Evolutionary conservation across 345 rosid genomes (phyloP).

Genomic region (Lenwebbia sp.): DNA sequence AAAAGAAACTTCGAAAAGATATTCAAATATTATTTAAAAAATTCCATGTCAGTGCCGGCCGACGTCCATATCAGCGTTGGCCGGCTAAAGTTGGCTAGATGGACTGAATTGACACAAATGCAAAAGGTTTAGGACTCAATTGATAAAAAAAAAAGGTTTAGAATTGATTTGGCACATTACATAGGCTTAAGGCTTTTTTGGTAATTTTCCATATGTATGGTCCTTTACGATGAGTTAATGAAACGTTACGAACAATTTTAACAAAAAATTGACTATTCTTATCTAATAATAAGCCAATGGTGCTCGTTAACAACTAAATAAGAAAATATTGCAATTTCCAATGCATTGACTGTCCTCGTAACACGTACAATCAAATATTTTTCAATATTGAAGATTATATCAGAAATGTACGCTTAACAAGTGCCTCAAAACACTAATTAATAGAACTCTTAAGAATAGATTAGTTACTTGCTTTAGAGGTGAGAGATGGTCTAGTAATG

Average conservation of each 20-base stretch:
- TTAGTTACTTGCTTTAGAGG: background rate
- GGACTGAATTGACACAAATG: no score
- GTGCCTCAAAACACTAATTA: background rate
- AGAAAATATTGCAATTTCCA: background rate
- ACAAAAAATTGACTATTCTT: background rate
- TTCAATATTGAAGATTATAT: background rate
- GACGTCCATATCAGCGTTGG: no score
- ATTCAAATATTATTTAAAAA: no score
- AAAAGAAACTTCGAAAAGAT: no score
- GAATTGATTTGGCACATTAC: no score
- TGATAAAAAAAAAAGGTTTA: no score
- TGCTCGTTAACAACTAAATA: background rate
- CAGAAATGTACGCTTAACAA: background rate
- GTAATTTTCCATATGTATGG: no score
- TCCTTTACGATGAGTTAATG: no score
- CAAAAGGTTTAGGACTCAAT: no score
- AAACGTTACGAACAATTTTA: background rate
- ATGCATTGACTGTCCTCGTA: background rate
- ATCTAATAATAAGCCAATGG: background rate
- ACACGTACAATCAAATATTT: background rate
- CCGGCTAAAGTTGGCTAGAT: no score
- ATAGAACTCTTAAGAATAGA: background rate
- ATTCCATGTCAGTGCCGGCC: no score
- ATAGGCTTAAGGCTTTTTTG: no score
- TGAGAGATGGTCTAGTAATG: background rate